Conservation (phyloP, 2,329 filamentous ascomycete species). For the Sclerotinia minor region DNA sequence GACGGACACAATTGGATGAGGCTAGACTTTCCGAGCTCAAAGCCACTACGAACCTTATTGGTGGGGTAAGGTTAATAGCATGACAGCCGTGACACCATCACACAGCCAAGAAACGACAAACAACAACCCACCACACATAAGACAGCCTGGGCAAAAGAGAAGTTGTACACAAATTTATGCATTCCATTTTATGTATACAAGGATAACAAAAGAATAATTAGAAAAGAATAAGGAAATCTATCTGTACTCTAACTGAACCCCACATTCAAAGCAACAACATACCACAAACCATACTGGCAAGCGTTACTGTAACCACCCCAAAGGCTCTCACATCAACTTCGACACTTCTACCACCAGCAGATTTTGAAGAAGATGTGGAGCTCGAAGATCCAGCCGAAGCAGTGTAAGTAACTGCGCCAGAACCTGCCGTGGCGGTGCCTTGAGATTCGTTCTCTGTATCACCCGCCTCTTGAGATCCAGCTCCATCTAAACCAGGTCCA, state of each 20-base stretch:
- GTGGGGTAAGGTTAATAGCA: neutral
- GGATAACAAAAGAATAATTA: neutral
- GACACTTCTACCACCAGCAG: constrained; percentile 9
- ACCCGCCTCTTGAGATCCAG: constrained; percentile 36
- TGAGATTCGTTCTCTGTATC: constrained; percentile 38
- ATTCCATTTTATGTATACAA: neutral
- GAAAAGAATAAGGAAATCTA: neutral
- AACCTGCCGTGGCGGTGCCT: constrained; percentile 36
- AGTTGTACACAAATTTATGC: constrained; percentile 2
- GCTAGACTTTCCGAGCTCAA: neutral
- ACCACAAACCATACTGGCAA: constrained; percentile 16
- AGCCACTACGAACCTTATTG: neutral
- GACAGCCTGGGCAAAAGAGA: neutral
- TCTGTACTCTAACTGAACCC: neutral
- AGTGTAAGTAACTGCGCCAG: constrained; percentile 33
- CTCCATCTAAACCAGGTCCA: constrained; percentile 45
- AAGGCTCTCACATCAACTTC: constrained; percentile 15
- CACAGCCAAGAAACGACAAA: neutral
- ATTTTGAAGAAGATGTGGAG: constrained; percentile 3
- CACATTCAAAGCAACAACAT: constrained; percentile 17
- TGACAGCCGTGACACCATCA: neutral
- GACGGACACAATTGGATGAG: neutral
- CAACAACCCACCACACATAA: neutral
- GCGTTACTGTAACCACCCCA: neutral
- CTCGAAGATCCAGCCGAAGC: constrained; percentile 20